Conservation (phyloP, 352 stramenopile genomes). For the Globisporangium rhizosaccharum region DNA sequence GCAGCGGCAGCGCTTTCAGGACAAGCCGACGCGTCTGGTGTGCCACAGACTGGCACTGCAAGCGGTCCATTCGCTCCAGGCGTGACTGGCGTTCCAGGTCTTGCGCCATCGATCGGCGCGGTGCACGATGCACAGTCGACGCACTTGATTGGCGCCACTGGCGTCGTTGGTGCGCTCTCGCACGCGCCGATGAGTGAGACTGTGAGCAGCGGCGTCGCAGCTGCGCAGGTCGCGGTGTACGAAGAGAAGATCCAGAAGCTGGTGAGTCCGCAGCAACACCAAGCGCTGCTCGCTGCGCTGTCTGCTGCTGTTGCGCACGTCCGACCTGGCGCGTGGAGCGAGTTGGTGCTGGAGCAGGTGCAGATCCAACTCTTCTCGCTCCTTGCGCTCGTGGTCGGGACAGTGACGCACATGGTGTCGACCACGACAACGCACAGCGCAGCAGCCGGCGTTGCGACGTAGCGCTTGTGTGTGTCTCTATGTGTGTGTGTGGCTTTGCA, state of each 20-base stretch:
- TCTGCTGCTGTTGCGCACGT: slow-evolving; percentile 3
- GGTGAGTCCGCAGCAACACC: slow-evolving; percentile 30
- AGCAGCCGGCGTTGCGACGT: slow-evolving; percentile 1
- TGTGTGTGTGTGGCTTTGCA: neutral
- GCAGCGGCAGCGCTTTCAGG: neutral
- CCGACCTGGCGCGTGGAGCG: slow-evolving; percentile 4
- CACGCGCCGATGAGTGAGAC: slow-evolving; percentile 4
- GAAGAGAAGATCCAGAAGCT: slow-evolving; percentile 67
- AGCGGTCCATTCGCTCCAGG: neutral
- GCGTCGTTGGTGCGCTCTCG: slow-evolving; percentile 6
- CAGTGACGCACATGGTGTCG: neutral
- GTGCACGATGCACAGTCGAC: neutral
- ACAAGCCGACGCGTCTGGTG: neutral
- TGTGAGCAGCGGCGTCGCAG: slow-evolving; percentile 38
- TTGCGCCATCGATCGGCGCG: slow-evolving; percentile 1
- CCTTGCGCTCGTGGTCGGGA: slow-evolving; percentile 9
- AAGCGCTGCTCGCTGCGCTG: slow-evolving; percentile 6
- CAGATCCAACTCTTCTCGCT: slow-evolving; percentile 10
- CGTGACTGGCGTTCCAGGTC: slow-evolving; percentile 9
- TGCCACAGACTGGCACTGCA: too few relatives aligned
- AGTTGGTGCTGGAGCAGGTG: slow-evolving; percentile 1
- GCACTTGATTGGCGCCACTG: slow-evolving; percentile 6
- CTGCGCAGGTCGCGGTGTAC: slow-evolving; percentile 54
- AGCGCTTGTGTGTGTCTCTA: neutral
- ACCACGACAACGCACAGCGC: neutral